Evolutionary conservation across 176 grass and related monocot genomes (phyloP), one percentile per base, ranked within the genome.

Genomic region (Carex parvula): DNA sequence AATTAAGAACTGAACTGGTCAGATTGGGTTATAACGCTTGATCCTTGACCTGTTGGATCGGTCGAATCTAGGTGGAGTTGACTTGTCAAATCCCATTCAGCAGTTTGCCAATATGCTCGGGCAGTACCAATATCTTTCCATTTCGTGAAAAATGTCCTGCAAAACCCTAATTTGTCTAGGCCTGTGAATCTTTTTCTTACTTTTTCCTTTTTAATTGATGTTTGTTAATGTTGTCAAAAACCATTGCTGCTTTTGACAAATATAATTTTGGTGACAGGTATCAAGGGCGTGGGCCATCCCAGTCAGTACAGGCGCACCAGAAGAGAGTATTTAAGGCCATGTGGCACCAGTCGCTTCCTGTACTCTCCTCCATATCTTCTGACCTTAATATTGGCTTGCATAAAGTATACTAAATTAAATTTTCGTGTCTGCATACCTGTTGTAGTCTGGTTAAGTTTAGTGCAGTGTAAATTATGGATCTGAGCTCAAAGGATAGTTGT

Each of bases 301-400:
- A 95, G 64, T 95, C 96, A 0, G 88, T 98, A 42, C 91, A 92
- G 50, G 93, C 96, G 1, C 96, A 93, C 33, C 89, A 98, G 26
- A 98, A 98, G 60, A 87, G 96, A 60, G 96, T 98, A n/a, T 95
- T 98, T 6, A 98, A 98, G 85, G 96, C 96, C 21, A 63, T 95
- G 48, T 95, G 96, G 93, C 96, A 98, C 77, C 87, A 87, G 24
- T 93, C 93, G 0, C 81, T 86, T 54, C 96, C 91, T 64, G 70
- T 92, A 80, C 70, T 98, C 29, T 93, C 93, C 70, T 98, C 96
- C 22, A 98, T 98, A 87, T 98, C 96, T 0, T 98, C 96, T 0
- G 96, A 98, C 83, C 96, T 95, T 41, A 95, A 95, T 76, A 85
- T 99, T 35, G 96, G 89, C 62, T 78, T 99, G 58, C 96, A 99